Conservation (phyloP, 306 rosid genomes). For the Pueraria montana region DNA sequence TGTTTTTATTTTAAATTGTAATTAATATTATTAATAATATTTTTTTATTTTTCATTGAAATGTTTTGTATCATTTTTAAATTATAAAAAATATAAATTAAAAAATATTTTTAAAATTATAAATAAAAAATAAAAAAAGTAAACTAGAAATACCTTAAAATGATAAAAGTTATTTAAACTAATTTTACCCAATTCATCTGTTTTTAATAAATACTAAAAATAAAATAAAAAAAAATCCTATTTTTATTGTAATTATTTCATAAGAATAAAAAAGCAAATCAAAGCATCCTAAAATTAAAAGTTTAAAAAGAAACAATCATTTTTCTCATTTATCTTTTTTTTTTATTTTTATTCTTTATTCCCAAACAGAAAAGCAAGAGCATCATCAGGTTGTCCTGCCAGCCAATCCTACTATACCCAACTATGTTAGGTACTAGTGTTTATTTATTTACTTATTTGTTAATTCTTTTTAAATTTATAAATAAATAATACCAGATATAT, state of each 20-base stretch:
- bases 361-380: neutral
- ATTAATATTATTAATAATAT: too few relatives aligned
- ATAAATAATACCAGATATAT: neutral
- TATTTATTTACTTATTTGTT: neutral
- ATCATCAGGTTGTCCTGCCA: neutral
- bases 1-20: too few relatives aligned
- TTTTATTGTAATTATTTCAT: neutral
- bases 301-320: neutral
- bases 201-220: neutral
- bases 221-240: neutral
- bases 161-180: neutral
- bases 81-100: too few relatives aligned
- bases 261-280: neutral
- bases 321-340: neutral
- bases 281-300: neutral
- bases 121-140: too few relatives aligned
- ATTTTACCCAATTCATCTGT: neutral
- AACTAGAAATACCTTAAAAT: neutral
- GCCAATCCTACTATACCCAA: neutral
- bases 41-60: too few relatives aligned
- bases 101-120: too few relatives aligned
- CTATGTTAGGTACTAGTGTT: neutral
- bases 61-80: too few relatives aligned
- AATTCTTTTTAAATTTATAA: too few relatives aligned
- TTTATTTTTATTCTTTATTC: too few relatives aligned